Evolutionary conservation across 345 rosid species (phyloP).

Genomic region (Moricandia arvensis): DNA sequence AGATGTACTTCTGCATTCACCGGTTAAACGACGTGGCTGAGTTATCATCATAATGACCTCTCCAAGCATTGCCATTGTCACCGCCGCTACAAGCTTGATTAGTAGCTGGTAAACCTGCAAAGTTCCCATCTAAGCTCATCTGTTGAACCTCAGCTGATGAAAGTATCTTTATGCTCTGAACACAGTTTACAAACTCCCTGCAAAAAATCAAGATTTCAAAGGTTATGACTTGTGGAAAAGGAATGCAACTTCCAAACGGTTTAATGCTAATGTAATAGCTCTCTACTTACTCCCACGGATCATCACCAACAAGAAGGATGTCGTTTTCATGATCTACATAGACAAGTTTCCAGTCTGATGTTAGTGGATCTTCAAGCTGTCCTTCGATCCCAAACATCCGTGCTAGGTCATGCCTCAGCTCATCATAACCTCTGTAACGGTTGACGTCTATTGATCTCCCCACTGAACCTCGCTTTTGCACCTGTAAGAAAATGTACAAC

Average conservation of each 20-base stretch:
- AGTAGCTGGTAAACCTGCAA: constrained; percentile 56
- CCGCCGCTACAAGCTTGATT: constrained; percentile 83
- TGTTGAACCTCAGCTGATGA: constrained; percentile 86
- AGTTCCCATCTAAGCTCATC: constrained; percentile 83
- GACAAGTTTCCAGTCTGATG: constrained; percentile 94
- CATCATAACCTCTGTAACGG: constrained; percentile 80
- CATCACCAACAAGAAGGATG: constrained; percentile 93
- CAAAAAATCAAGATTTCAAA: constrained; percentile 14
- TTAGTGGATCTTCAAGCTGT: constrained; percentile 91
- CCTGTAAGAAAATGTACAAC: constrained; percentile 43
- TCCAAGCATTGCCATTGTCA: constrained; percentile 81
- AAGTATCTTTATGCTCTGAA: constrained; percentile 79
- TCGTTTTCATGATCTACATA: constrained; percentile 94
- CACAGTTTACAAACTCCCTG: constrained; percentile 90
- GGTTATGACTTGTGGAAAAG: neutral
- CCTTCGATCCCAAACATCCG: constrained; percentile 97
- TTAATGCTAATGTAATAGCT: neutral
- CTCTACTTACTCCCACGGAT: constrained; percentile 95
- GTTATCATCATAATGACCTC: constrained; percentile 70
- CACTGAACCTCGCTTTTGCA: constrained; percentile 94
- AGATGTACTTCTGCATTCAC: constrained; percentile 30
- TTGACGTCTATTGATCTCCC: constrained; percentile 97
- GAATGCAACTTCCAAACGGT: neutral
- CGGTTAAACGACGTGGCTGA: constrained; percentile 78
- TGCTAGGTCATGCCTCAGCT: constrained; percentile 81